Conservation (phyloP, 1,284 basidiomycete species). For the Tylopilus orsonianus region DNA sequence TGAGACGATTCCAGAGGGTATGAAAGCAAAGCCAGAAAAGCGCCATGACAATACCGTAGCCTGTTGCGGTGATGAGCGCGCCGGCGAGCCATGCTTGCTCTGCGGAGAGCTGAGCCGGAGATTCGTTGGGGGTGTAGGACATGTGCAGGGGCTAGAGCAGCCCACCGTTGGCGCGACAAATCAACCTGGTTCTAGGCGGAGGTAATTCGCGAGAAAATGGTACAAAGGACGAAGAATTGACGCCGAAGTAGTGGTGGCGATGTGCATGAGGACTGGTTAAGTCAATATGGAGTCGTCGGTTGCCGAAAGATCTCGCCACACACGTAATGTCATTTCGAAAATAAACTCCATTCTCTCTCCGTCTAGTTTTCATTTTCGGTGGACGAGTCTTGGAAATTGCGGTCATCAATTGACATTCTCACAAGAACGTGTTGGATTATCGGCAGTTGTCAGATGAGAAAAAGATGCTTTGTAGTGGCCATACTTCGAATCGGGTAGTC, state of each 20-base stretch:
- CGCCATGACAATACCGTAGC: constrained; percentile 27
- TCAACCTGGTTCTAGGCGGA: background rate
- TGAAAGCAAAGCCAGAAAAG: constrained; percentile 29
- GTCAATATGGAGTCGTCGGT: background rate
- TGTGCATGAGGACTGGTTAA: background rate
- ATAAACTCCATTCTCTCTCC: no score
- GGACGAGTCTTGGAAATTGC: no score
- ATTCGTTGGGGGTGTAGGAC: constrained; percentile 30
- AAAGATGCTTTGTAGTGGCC: no score
- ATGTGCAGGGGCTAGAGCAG: constrained; percentile 12
- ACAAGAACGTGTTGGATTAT: no score
- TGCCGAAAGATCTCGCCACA: background rate
- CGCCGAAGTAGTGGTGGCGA: constrained; percentile 8
- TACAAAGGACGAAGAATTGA: constrained; percentile 5
- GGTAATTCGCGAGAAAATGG: background rate
- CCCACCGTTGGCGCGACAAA: constrained; percentile 7
- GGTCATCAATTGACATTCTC: no score
- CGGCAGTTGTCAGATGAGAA: no score
- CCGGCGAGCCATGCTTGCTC: constrained; percentile 33
- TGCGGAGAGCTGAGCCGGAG: constrained; percentile 21
- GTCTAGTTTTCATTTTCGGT: no score
- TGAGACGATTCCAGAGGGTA: constrained; percentile 22
- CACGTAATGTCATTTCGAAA: no score
- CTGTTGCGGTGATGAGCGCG: constrained; percentile 25
- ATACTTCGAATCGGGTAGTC: no score